Evolutionary conservation across 306 rosid genomes (phyloP).

Genomic region (Begonia fuchsioides): DNA sequence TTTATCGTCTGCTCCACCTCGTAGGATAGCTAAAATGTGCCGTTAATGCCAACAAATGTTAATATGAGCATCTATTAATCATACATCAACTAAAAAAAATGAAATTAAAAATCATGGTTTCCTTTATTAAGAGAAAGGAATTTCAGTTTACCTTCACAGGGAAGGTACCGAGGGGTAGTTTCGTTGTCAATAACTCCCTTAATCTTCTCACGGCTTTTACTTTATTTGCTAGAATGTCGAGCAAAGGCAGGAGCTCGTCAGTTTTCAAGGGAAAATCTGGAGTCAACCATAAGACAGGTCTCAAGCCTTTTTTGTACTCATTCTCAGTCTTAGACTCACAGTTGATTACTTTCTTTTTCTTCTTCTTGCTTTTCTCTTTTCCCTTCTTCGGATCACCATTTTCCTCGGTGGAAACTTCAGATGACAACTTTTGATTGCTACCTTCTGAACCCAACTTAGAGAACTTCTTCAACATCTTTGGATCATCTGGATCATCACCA

Average conservation of each 20-base stretch:
- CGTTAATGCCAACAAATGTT: no score
- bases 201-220: conserved; percentile 94
- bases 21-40: no score
- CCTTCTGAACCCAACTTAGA: conserved; percentile 65
- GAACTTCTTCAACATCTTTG: conserved; percentile 51
- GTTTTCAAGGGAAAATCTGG: conserved; percentile 93
- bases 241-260: conserved; percentile 93
- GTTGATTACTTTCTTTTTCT: conserved; percentile 61
- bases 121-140: background rate
- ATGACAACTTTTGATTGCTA: conserved; percentile 52
- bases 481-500: conserved; percentile 58
- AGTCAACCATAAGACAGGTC: conserved; percentile 98
- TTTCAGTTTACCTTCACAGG: conserved; percentile 70
- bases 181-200: conserved; percentile 95
- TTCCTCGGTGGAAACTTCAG: conserved; percentile 57
- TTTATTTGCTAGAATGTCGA: conserved; percentile 93
- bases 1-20: no score
- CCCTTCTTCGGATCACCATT: conserved; percentile 56
- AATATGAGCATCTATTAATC: no score
- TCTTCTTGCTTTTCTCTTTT: conserved; percentile 64
- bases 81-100: no score
- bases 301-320: conserved; percentile 92
- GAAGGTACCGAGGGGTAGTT: conserved; percentile 85
- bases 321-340: conserved; percentile 75
- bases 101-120: no score